phyloP scores from a whole-genome alignment of 345 rosid species.

The Brassica cretica region DNA sequence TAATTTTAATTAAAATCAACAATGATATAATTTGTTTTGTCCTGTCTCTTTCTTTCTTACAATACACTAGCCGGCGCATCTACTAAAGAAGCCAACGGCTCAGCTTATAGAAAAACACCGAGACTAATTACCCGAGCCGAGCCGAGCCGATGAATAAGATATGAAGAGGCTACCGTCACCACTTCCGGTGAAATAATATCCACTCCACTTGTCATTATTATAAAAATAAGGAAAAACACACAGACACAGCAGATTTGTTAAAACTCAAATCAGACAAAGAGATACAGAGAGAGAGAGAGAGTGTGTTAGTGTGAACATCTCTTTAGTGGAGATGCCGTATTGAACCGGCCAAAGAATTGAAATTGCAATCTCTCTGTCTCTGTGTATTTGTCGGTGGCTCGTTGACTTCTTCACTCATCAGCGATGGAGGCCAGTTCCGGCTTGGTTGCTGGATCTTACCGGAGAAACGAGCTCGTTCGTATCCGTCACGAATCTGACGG shows the following conservation, averaged over 20 bases:
- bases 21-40: slow-evolving; percentile 29
- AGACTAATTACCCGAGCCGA: background rate
- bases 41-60: slow-evolving; percentile 19
- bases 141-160: background rate
- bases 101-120: background rate
- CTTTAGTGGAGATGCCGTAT: slow-evolving; percentile 55
- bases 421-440: slow-evolving; percentile 93
- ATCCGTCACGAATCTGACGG: slow-evolving; percentile 96
- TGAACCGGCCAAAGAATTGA: slow-evolving; percentile 48
- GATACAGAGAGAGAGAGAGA: slow-evolving; percentile 20
- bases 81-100: slow-evolving; percentile 14
- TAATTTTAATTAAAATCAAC: background rate
- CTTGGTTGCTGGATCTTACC: slow-evolving; percentile 98
- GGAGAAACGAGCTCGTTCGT: slow-evolving; percentile 94
- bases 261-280: slow-evolving; percentile 13
- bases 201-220: slow-evolving; percentile 16
- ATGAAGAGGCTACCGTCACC: slow-evolving; percentile 37
- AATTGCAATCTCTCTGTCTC: background rate
- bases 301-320: slow-evolving; percentile 18
- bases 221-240: background rate
- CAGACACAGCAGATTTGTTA: slow-evolving; percentile 10
- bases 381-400: slow-evolving; percentile 18
- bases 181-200: slow-evolving; percentile 37
- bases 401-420: slow-evolving; percentile 15
- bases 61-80: slow-evolving; percentile 12